phyloP scores from a whole-genome alignment of 108 stramenopile genomes.

The Mediolabrus comicus region DNA sequence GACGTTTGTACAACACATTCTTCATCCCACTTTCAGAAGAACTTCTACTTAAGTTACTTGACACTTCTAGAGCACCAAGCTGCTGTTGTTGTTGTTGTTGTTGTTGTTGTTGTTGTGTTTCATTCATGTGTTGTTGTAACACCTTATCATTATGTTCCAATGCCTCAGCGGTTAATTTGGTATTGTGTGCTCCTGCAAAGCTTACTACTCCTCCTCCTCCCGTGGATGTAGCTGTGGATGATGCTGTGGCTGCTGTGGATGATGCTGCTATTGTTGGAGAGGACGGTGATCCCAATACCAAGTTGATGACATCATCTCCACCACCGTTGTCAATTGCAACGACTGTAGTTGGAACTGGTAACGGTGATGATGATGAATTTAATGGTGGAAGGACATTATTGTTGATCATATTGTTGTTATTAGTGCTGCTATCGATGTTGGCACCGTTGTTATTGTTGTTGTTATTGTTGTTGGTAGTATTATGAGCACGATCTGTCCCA shows the following conservation, averaged over 20 bases:
- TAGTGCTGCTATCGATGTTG: background rate
- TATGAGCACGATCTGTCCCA: conserved; percentile 29
- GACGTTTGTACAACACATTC: background rate
- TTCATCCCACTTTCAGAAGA: conserved; percentile 17
- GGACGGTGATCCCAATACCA: background rate
- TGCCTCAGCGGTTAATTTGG: conserved; percentile 3
- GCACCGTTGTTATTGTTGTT: background rate
- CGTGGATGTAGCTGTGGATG: background rate
- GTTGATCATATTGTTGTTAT: background rate
- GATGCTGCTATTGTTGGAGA: background rate
- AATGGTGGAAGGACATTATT: background rate
- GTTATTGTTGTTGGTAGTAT: conserved; percentile 1
- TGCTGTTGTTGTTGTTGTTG: background rate
- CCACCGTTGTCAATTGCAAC: background rate
- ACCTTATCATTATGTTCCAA: background rate
- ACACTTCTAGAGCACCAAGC: conserved; percentile 2
- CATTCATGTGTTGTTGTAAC: background rate
- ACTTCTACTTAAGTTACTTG: conserved; percentile 16
- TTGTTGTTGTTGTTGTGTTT: too few species aligned
- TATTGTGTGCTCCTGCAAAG: background rate
- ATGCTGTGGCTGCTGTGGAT: background rate
- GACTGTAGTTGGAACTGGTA: conserved; percentile 5
- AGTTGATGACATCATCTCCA: too few species aligned
- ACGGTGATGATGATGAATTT: background rate
- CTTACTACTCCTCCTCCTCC: background rate